These are phyloP conservation scores for Mycena metata DNA, from an alignment of 768 basidiomycete genomes.

Conservation along the genomic window DNA sequence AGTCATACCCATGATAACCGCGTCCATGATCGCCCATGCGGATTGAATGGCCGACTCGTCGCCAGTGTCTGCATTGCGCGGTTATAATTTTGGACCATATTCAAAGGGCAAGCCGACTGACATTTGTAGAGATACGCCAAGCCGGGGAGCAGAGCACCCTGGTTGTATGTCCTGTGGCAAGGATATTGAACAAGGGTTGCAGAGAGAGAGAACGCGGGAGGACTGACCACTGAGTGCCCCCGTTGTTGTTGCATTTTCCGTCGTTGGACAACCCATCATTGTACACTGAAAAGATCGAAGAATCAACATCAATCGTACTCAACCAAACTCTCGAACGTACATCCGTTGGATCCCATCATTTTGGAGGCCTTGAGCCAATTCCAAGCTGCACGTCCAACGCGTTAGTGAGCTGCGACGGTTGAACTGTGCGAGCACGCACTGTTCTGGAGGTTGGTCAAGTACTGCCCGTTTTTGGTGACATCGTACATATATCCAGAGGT, in stretches of 20 bases:
- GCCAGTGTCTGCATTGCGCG: conserved; percentile 17
- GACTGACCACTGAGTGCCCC: conserved; percentile 37
- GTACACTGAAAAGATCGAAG: conserved; percentile 24
- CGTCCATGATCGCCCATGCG: conserved; percentile 37
- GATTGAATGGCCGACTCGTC: conserved; percentile 31
- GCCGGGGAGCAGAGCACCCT: conserved; percentile 37
- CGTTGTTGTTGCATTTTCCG: conserved; percentile 35
- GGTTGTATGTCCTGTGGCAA: conserved; percentile 33
- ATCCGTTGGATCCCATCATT: conserved; percentile 37
- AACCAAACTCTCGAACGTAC: conserved; percentile 15
- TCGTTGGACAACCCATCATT: conserved; percentile 36
- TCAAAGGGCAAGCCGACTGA: background rate
- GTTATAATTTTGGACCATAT: background rate
- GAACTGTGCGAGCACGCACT: conserved; percentile 16
- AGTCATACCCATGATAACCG: conserved; percentile 32
- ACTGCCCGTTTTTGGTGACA: conserved; percentile 28
- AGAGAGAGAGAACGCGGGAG: no score
- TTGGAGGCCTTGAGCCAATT: conserved; percentile 33
- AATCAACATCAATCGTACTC: background rate
- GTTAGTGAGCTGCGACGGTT: background rate
- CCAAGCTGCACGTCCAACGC: conserved; percentile 26
- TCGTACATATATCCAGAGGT: conserved; percentile 38
- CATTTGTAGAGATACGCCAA: conserved; percentile 37
- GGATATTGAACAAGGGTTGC: background rate
- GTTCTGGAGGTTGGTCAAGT: conserved; percentile 26